These are phyloP conservation scores for Pseudozyma hubeiensis DNA, from an alignment of 1,284 basidiomycete genomes.

Conservation along the genomic window DNA sequence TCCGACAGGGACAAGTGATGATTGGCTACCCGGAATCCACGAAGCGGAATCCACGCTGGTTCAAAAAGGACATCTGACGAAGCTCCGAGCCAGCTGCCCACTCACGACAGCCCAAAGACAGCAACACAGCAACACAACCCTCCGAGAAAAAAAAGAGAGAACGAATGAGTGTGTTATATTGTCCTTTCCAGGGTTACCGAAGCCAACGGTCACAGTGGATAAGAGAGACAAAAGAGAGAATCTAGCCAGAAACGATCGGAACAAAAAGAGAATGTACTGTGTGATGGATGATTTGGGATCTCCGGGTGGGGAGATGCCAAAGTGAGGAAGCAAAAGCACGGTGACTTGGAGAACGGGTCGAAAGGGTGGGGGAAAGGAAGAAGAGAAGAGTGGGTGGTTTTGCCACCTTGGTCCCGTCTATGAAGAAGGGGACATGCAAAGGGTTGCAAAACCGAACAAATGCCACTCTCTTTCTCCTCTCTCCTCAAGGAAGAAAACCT, in stretches of 20 bases:
- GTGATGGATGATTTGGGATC: slow-evolving; percentile 2
- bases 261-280: neutral
- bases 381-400: slow-evolving; percentile 1
- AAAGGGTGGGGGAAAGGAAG: neutral
- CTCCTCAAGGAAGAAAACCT: neutral
- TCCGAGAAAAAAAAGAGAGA: slow-evolving; percentile 6
- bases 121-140: neutral
- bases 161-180: neutral
- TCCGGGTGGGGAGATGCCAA: neutral
- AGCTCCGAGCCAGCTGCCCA: too few species aligned
- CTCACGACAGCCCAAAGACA: too few species aligned
- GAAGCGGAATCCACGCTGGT: too few species aligned
- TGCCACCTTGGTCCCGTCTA: neutral
- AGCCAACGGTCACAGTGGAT: neutral
- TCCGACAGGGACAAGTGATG: too few species aligned
- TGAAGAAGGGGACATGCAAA: neutral
- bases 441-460: too few species aligned
- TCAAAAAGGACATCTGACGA: too few species aligned
- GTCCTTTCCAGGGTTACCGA: too few species aligned
- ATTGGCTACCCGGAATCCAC: too few species aligned
- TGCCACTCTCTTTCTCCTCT: neutral
- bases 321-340: neutral
- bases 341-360: neutral
- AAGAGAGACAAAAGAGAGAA: neutral
- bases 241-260: too few species aligned